A percentile compares a stretch with the other conserved stretches of the same genome.
phyloP scores from a whole-genome alignment of 2,329 filamentous ascomycete genomes.

The Ophidiomyces ophidiicola region DNA sequence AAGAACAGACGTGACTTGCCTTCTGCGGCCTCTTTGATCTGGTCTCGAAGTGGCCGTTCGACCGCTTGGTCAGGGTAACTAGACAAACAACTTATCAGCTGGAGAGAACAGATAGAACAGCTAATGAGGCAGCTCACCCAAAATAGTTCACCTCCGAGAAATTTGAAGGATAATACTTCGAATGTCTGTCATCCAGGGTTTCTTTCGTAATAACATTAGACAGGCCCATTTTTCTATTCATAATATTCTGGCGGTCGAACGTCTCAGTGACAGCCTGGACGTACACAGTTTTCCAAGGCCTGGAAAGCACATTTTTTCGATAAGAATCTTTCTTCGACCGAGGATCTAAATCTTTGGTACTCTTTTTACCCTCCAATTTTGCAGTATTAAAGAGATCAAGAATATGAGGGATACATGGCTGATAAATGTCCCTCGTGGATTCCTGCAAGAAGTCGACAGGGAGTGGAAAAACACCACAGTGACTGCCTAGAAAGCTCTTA shows the following conservation, averaged over 20 bases:
- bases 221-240: slow-evolving; percentile 30
- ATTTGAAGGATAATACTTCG: slow-evolving; percentile 25
- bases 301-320: slow-evolving; percentile 15
- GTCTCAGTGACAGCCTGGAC: slow-evolving; percentile 24
- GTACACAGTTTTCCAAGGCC: slow-evolving; percentile 24
- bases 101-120: background rate
- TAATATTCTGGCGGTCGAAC: slow-evolving; percentile 21
- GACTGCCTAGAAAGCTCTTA: slow-evolving; percentile 24
- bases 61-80: slow-evolving; percentile 31
- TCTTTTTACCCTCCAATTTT: slow-evolving; percentile 8
- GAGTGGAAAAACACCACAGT: slow-evolving; percentile 23
- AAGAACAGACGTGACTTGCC: slow-evolving; percentile 22
- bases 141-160: slow-evolving; percentile 33
- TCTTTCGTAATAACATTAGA: slow-evolving; percentile 22
- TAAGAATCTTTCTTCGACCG: slow-evolving; percentile 1
- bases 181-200: slow-evolving; percentile 19
- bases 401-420: slow-evolving; percentile 25
- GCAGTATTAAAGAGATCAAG: slow-evolving; percentile 22
- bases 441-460: slow-evolving; percentile 24
- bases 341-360: background rate
- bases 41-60: slow-evolving; percentile 25
- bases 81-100: slow-evolving; percentile 6
- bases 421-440: slow-evolving; percentile 21
- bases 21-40: slow-evolving; percentile 18
- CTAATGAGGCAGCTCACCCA: slow-evolving; percentile 23